Base-by-base conservation (phyloP, 805 yeast species). In the Wickerhamomyces silvicola region DNA sequence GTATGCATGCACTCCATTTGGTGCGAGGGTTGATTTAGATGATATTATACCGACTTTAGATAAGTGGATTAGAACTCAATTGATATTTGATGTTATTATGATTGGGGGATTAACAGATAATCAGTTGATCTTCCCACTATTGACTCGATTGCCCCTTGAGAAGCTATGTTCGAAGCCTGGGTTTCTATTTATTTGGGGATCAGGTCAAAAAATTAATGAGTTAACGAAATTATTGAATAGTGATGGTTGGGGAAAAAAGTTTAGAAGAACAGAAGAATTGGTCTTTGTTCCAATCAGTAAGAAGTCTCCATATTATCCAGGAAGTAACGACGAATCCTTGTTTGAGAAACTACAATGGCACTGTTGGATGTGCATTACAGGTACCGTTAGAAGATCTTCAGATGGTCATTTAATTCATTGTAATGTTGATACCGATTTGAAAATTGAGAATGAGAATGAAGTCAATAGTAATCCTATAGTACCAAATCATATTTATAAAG, bases 361-460 rank as follows among this genome's bases (percentile, higher is more conserved):
- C 59, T 88, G 97, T 49, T 82, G 95, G 83, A 87, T 88, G 96
- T 90, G 96, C 46, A 82, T 88, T 32, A 88, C 95, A 3, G 97
- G 97, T 3, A 88, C 97, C 0, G 90, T 88, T 7, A 68, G 95
- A 50, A 70, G 97, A 47, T 75, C 94, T 2, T 75, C 78, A 0
- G 97, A 88, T 58, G 72, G 72, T 10, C 87, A 84, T 54, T 64
- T 88, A 37, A 87, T 88, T 39, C 94, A 88, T 54, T 90, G 97
- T 60, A 88, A 88, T 50, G 75, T 88, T 24, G 94, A 88, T 49
- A 87, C 96, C 0, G 97, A 88, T 57, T 65, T 88, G 31, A 78
- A 78, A 38, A 70, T 88, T 39, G 95, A 86, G 50, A 63, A 66
- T 22, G 47, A 53, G 17, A 43, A 45, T 1, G 43, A 44, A 9